Conservation (phyloP, 495 filamentous ascomycete species). For the Hypoxylon crocopeplum region DNA sequence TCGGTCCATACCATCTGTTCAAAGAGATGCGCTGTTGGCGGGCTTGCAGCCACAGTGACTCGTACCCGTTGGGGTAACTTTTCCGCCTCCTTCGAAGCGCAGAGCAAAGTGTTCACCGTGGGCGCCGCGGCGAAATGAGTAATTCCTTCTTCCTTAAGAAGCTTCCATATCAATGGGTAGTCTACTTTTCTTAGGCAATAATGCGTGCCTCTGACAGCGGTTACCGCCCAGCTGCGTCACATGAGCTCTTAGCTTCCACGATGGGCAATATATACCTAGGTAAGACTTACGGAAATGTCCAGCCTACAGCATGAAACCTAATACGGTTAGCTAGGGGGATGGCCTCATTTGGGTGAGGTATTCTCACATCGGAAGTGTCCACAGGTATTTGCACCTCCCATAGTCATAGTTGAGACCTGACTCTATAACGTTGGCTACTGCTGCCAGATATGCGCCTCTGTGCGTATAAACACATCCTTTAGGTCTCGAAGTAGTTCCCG, state of each 20-base stretch:
- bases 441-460: conserved; percentile 82
- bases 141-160: conserved; percentile 82
- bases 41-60: conserved; percentile 92
- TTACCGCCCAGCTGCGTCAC: conserved; percentile 72
- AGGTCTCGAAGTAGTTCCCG: conserved; percentile 87
- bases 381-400: conserved; percentile 80
- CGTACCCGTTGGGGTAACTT: conserved; percentile 72
- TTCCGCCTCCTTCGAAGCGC: conserved; percentile 74
- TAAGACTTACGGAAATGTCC: conserved; percentile 68
- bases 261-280: neutral
- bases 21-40: conserved; percentile 87
- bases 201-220: conserved; percentile 89
- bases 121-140: conserved; percentile 97
- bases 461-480: conserved; percentile 96
- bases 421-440: conserved; percentile 86
- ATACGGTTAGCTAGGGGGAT: conserved; percentile 17
- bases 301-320: conserved; percentile 89
- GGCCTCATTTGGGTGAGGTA: neutral
- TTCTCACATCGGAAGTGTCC: conserved; percentile 83
- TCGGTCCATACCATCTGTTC: conserved; percentile 78
- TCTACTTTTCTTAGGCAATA: conserved; percentile 95
- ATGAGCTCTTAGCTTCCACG: conserved; percentile 46
- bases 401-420: conserved; percentile 75
- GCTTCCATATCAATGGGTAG: conserved; percentile 87
- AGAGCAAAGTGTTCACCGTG: conserved; percentile 94